Conservation (phyloP, 1,284 basidiomycete species). For the Cryptococcus sp. region DNA sequence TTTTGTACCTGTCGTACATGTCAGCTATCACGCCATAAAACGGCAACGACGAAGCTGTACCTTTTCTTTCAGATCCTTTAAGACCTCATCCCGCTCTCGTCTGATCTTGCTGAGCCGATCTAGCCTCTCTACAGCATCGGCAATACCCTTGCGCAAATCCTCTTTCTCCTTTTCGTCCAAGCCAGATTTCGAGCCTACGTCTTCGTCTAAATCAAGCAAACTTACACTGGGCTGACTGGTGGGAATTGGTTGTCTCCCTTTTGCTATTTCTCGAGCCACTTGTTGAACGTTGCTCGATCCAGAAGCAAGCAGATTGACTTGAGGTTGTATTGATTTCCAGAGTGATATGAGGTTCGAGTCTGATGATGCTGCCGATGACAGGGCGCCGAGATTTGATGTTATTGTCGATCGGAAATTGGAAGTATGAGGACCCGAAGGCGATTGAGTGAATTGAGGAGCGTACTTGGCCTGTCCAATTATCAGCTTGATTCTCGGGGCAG, state of each 20-base stretch:
- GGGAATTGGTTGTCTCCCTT: constrained; percentile 53
- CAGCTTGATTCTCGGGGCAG: not conserved
- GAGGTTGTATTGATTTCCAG: constrained; percentile 71
- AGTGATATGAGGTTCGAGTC: constrained; percentile 74
- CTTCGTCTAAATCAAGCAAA: constrained; percentile 62
- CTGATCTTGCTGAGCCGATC: constrained; percentile 77
- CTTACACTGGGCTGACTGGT: constrained; percentile 56
- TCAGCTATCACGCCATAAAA: not conserved
- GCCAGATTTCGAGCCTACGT: constrained; percentile 59
- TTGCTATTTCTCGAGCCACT: constrained; percentile 65
- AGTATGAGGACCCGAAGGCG: constrained; percentile 74
- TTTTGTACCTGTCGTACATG: constrained; percentile 69
- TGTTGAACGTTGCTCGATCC: constrained; percentile 59
- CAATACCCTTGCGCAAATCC: constrained; percentile 68
- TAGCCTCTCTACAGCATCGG: constrained; percentile 75
- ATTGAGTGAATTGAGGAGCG: constrained; percentile 84
- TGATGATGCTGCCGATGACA: constrained; percentile 75
- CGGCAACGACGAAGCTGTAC: constrained; percentile 18
- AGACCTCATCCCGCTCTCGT: constrained; percentile 77
- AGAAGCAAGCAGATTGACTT: constrained; percentile 65
- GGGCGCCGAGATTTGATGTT: constrained; percentile 71
- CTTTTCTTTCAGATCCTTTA: constrained; percentile 88
- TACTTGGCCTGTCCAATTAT: constrained; percentile 64
- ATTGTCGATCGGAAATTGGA: constrained; percentile 75
- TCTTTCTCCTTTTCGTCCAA: constrained; percentile 59